Evolutionary conservation across 2,329 filamentous ascomycete genomes (phyloP).

Genomic region (Cladosporium cucumerinum): DNA sequence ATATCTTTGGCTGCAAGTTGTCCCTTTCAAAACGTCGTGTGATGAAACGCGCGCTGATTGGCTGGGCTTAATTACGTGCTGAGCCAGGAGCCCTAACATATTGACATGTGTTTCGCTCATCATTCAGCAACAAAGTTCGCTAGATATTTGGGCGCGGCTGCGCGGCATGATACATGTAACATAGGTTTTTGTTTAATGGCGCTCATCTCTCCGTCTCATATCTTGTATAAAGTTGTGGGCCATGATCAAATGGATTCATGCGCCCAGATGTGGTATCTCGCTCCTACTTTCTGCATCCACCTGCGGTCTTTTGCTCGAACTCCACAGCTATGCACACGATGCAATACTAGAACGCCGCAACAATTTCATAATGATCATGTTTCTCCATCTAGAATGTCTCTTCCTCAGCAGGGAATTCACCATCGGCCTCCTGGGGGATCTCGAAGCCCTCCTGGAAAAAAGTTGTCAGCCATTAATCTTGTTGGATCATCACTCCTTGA

Average conservation of each 20-base stretch:
- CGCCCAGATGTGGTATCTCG: constrained; percentile 11
- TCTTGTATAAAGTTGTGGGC: constrained; percentile 8
- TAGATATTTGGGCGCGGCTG: background rate
- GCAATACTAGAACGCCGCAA: constrained; percentile 12
- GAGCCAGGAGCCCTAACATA: background rate
- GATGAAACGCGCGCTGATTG: constrained; percentile 3
- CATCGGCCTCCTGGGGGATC: constrained; percentile 77
- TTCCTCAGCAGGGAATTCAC: constrained; percentile 59
- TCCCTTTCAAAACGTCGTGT: constrained; percentile 5
- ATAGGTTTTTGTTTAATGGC: background rate
- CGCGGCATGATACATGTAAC: background rate
- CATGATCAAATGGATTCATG: background rate
- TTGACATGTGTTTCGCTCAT: background rate
- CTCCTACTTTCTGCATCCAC: background rate
- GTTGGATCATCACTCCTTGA: background rate
- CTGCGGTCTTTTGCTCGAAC: background rate
- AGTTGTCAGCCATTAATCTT: background rate
- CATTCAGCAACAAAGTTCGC: background rate
- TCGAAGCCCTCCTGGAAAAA: constrained; percentile 60
- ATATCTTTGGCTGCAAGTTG: constrained; percentile 4
- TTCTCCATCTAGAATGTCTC: constrained; percentile 63
- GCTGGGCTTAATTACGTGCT: constrained; percentile 10
- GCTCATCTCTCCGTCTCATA: background rate
- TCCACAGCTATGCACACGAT: constrained; percentile 14
- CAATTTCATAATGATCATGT: background rate